Percentiles rank a stretch among this genome's conserved stretches.
Conservation (phyloP, 345 rosid genomes). For the Murraya koenigii region DNA sequence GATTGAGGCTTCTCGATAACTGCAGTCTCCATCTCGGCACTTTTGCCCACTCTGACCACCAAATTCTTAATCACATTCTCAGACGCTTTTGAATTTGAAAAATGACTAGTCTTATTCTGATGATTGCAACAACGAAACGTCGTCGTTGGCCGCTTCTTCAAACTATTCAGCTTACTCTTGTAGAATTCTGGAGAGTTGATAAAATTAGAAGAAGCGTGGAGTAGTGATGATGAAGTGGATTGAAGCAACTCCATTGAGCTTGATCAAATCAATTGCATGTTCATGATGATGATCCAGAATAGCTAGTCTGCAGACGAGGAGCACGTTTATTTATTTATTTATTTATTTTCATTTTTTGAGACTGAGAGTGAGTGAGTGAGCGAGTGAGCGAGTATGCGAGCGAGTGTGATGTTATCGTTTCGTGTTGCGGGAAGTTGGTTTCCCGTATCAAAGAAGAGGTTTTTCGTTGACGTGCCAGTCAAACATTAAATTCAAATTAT, state of each 20-base stretch:
- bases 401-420: not conserved
- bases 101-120: not conserved
- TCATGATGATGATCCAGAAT: not conserved
- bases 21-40: slow-evolving; percentile 37
- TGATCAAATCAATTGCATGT: not conserved
- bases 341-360: too few relatives aligned
- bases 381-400: too few relatives aligned
- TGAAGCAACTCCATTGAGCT: not conserved
- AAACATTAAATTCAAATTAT: not conserved
- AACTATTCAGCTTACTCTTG: not conserved
- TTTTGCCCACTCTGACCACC: slow-evolving; percentile 29
- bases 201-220: not conserved
- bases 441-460: too few relatives aligned
- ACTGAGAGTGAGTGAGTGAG: too few relatives aligned
- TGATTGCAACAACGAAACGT: not conserved
- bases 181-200: not conserved
- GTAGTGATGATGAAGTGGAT: not conserved
- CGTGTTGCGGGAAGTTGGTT: not conserved
- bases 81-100: not conserved
- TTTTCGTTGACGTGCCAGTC: not conserved
- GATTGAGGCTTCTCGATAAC: slow-evolving; percentile 43
- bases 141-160: not conserved
- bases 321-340: too few relatives aligned
- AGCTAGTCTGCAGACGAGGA: not conserved
- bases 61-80: not conserved